Base-by-base conservation (phyloP, 306 rosid species). In the Gleditsia sinensis region DNA sequence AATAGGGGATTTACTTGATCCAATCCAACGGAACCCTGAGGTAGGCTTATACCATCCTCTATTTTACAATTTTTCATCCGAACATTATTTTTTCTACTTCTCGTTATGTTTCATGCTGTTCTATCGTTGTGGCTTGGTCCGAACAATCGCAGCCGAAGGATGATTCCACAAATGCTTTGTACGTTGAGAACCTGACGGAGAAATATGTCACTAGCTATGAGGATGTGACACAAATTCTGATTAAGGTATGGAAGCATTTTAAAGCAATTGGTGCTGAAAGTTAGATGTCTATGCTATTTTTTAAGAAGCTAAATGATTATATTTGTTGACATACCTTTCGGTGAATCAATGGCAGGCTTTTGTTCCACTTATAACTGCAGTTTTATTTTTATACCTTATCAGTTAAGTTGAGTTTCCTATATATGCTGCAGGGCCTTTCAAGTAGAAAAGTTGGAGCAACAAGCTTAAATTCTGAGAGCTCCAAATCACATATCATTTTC, bases 391-490 rank as follows among this genome's bases (percentile, higher is more conserved):
- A 5, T 42, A 32, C 21, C 58, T 71, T 55, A 58, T 46, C 23
- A 30, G 40, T 60, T 55, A 63, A 25, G 70, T 40, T 75, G 14
- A 75, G 50, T 74, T 21, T 59, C 42, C 13, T 42, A 43, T 27
- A 20, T 68, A 53, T 62, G 82, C 64, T 80, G 80, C 89, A 94
- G 99, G 99, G 99, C 33, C 97, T 94, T 66, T 94, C 99, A 32
- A 92, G 93, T 77, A 90, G 96, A 87, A 94, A 92, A 87, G 97
- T 90, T 56, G 97, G 97, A 82, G 89, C 97, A 49, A 88, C 96
- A 58, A 84, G 92, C 78, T 77, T 83, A 82, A 92, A 90, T 74
- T 88, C 99, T 43, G 90, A 92, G 89, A 88, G 96, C 85, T 94
- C 99, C 48, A 88, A 93, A 70, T 94, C 99, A 66, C 99, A 94